Evolutionary conservation across 2,329 filamentous ascomycete species (phyloP).

Genomic region (Tolypocladium cylindrosporum): DNA sequence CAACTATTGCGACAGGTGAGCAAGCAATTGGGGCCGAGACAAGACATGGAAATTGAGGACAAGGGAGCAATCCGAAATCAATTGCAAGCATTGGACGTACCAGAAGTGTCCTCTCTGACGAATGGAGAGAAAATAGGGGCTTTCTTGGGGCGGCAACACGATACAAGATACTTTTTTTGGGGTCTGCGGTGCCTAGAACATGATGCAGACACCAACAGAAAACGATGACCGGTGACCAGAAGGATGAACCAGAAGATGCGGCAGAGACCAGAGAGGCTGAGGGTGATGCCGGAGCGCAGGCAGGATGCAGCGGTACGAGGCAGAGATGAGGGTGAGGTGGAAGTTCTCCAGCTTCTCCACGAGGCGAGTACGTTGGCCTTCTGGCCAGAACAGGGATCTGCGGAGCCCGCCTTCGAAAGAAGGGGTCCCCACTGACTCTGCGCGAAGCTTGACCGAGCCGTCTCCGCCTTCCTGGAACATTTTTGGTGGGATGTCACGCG

Average conservation of each 20-base stretch:
- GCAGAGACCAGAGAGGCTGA: slow-evolving; percentile 17
- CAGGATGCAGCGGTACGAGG: slow-evolving; percentile 14
- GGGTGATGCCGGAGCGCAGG: slow-evolving; percentile 14
- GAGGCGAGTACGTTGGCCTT: slow-evolving; percentile 7
- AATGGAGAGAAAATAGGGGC: not conserved
- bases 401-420: not conserved
- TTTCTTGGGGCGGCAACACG: not conserved
- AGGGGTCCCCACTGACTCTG: not conserved
- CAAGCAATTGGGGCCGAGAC: not conserved
- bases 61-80: not conserved
- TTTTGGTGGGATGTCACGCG: slow-evolving; percentile 9
- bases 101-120: not conserved
- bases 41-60: not conserved
- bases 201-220: slow-evolving; percentile 24
- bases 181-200: slow-evolving; percentile 26
- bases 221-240: slow-evolving; percentile 28
- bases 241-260: slow-evolving; percentile 28
- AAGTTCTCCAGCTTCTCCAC: slow-evolving; percentile 26
- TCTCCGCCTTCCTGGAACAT: not conserved
- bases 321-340: slow-evolving; percentile 29
- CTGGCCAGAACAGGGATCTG: slow-evolving; percentile 10
- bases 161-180: slow-evolving; percentile 3
- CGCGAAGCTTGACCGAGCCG: not conserved
- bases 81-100: not conserved
- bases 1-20: not conserved